A percentile compares a stretch with the other conserved stretches of the same genome.
These are phyloP conservation scores for Neurospora africana DNA, from an alignment of 495 filamentous ascomycete species.

Conservation along the genomic window DNA sequence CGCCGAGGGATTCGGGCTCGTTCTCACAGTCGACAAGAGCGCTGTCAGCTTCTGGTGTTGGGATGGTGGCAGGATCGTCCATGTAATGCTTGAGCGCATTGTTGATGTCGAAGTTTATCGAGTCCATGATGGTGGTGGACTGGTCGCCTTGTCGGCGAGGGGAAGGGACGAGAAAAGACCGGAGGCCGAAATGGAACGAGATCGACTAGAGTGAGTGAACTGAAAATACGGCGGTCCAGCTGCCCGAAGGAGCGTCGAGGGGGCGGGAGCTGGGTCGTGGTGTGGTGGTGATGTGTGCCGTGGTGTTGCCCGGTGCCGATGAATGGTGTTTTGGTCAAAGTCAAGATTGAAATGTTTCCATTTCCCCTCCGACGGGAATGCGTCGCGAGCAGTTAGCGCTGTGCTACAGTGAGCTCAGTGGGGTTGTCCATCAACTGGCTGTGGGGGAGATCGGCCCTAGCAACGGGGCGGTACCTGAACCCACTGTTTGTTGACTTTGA, in stretches of 20 bases:
- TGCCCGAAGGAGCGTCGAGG: not conserved
- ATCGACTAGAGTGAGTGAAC: not conserved
- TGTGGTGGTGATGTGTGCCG: not conserved
- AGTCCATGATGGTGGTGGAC: slow-evolving; percentile 48
- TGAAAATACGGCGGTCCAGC: not conserved
- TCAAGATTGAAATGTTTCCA: not conserved
- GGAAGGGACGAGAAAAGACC: slow-evolving; percentile 6
- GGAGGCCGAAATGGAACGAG: not conserved
- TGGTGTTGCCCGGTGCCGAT: not conserved
- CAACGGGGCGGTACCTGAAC: not conserved
- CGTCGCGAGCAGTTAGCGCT: not conserved
- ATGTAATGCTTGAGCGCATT: slow-evolving; percentile 91
- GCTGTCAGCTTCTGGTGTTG: slow-evolving; percentile 78
- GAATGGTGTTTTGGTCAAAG: not conserved
- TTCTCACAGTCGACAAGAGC: slow-evolving; percentile 83
- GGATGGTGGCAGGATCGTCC: slow-evolving; percentile 72
- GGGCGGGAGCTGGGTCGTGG: not conserved
- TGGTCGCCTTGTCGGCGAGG: slow-evolving; percentile 12
- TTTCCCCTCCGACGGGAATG: not conserved
- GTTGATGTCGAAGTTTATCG: slow-evolving; percentile 83
- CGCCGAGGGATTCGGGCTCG: slow-evolving; percentile 75
- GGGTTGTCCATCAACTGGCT: not conserved
- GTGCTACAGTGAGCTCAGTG: not conserved
- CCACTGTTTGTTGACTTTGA: not conserved
- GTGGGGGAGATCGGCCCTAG: not conserved